These are phyloP conservation scores for Trichoderma koningii DNA, from an alignment of 2,329 filamentous ascomycete genomes.

Conservation along the genomic window DNA sequence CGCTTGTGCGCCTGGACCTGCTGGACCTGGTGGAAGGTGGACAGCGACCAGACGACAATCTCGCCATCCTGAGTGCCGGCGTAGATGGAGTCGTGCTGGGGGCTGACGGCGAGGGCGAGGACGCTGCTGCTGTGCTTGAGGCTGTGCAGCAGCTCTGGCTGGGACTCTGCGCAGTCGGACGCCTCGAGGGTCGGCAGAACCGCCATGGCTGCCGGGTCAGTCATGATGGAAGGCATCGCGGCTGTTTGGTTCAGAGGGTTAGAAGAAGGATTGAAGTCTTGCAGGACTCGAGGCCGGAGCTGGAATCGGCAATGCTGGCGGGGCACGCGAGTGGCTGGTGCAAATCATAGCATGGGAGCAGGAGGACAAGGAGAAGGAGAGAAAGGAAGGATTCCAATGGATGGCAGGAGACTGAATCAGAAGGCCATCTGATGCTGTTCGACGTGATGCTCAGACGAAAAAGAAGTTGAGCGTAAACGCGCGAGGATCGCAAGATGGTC, in stretches of 20 bases:
- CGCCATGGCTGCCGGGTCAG: constrained; percentile 20
- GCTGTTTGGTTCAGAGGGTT: neutral
- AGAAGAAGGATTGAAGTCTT: neutral
- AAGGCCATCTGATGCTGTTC: neutral
- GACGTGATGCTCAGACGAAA: neutral
- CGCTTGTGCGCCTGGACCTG: constrained; percentile 88
- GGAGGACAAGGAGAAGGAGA: neutral
- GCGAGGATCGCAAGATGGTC: constrained; percentile 2
- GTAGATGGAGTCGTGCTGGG: constrained; percentile 77
- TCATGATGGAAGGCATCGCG: constrained; percentile 28
- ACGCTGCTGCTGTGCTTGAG: constrained; percentile 78
- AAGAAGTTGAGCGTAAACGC: neutral
- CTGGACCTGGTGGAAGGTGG: constrained; percentile 78
- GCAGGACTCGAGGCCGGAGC: neutral
- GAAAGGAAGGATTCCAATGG: neutral
- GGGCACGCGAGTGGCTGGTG: constrained; percentile 19
- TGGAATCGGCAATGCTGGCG: constrained; percentile 1
- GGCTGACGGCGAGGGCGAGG: constrained; percentile 78
- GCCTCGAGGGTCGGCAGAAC: constrained; percentile 29
- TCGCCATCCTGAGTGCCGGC: constrained; percentile 92
- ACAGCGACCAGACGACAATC: constrained; percentile 87
- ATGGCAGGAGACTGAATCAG: neutral
- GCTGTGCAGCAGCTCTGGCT: constrained; percentile 70
- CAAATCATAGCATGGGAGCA: constrained; percentile 9
- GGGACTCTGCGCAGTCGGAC: constrained; percentile 29